Base-by-base conservation (phyloP, 1,284 basidiomycete genomes). In the Jaminaea rosea region DNA sequence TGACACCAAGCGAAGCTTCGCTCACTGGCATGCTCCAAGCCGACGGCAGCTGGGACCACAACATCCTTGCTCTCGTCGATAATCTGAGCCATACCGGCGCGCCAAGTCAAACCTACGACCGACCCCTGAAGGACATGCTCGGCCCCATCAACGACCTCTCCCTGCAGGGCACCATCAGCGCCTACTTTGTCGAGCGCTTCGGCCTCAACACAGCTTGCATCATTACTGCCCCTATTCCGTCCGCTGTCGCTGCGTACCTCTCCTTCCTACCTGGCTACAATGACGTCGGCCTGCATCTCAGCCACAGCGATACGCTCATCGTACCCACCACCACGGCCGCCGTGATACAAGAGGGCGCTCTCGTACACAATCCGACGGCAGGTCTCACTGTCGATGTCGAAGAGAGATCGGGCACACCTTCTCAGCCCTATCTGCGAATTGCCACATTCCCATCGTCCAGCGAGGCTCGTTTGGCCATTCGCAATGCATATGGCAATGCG, bases 401-500 rank as follows among this genome's bases (percentile, higher is more conserved):
- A 4, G 13, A 5, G 5, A 7, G 19, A 42, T n/a, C 19, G n/a
- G n/a, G n/a, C n/a, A n/a, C n/a, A n/a, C 19, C 39, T 21, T 21
- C 17, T 2, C 39, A 3, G 2, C 17, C 15, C 23, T 24, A 42
- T 23, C 39, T 42, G 15, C 11, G 13, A 4, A 11, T 42, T 11
- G 19, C 39, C 2, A 42, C 13, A 11, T n/a, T 23, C 6, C 19
- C 39, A 4, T 17, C 19, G 11, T n/a, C 44, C 8, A 31, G 46
- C 31, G 26, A 27, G 21, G 50, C 50, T 6, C 46, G 50, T 11
- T 15, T 26, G 27, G 17, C 44, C 2, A 27, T 39, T 15, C 46
- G 45, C 34, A 21, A 49, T 24, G 28, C 19, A 15, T 47, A 47
- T 23, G 37, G 46, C 15, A 52, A 47, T 19, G 39, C 15, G 19